These are phyloP conservation scores for Cutaneotrichosporon sp. DNA, from an alignment of 1,284 basidiomycete genomes.

Conservation along the genomic window DNA sequence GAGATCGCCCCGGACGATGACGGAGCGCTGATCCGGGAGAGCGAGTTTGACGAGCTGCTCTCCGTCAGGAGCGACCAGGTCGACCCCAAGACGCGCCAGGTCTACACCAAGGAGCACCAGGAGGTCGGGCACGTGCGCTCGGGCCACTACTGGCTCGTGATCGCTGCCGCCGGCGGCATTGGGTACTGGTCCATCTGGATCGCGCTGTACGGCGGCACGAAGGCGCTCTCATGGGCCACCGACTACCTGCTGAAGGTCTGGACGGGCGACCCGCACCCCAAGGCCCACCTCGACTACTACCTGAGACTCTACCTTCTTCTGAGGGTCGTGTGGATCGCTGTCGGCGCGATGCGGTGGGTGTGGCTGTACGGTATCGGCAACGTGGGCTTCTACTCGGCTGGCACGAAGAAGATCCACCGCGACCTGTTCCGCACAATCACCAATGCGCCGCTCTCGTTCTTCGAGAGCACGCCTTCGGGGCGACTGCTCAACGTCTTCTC, in stretches of 20 bases:
- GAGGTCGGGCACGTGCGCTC: conserved; percentile 55
- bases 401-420: conserved; percentile 66
- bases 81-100: conserved; percentile 9
- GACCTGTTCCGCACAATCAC: conserved; percentile 62
- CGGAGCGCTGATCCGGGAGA: neutral
- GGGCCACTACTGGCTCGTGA: conserved; percentile 44
- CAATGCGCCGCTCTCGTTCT: conserved; percentile 71
- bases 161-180: conserved; percentile 47
- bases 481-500: conserved; percentile 56
- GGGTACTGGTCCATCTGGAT: conserved; percentile 50
- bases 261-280: conserved; percentile 38
- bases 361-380: conserved; percentile 51
- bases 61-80: neutral
- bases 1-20: conserved; percentile 1
- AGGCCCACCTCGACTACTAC: conserved; percentile 36
- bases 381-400: conserved; percentile 61
- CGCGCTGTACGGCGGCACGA: conserved; percentile 32
- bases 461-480: conserved; percentile 80
- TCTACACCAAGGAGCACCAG: conserved; percentile 74
- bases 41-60: conserved; percentile 4
- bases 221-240: conserved; percentile 29
- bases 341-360: conserved; percentile 44
- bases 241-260: conserved; percentile 40
- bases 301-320: conserved; percentile 36
- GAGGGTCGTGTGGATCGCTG: conserved; percentile 22